These are phyloP conservation scores for Fusarium heterosporum DNA, from an alignment of 2,329 filamentous ascomycete genomes.

Conservation along the genomic window DNA sequence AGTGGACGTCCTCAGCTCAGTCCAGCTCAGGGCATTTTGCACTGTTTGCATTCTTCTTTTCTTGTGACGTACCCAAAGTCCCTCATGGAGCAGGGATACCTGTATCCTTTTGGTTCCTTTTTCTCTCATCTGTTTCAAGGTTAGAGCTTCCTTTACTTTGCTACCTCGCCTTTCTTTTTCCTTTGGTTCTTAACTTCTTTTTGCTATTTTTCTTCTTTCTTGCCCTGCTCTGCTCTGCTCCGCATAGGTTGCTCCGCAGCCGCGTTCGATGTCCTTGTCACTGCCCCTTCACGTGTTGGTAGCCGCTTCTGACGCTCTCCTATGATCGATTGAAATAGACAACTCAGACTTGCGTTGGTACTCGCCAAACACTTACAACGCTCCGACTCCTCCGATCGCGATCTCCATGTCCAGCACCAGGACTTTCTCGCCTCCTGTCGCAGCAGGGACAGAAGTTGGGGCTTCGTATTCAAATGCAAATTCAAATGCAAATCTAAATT, in stretches of 20 bases:
- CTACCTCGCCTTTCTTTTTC: neutral
- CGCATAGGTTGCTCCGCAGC: neutral
- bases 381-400: slow-evolving; percentile 30
- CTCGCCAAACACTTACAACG: slow-evolving; percentile 26
- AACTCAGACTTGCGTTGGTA: slow-evolving; percentile 40
- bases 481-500: neutral
- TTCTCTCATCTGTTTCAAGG: slow-evolving; percentile 44
- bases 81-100: slow-evolving; percentile 42
- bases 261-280: slow-evolving; percentile 9
- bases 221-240: neutral
- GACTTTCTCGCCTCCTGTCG: slow-evolving; percentile 32
- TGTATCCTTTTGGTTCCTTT: slow-evolving; percentile 39
- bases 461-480: neutral
- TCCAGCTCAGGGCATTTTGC: slow-evolving; percentile 12
- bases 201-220: neutral
- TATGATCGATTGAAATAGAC: slow-evolving; percentile 40
- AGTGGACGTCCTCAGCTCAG: neutral
- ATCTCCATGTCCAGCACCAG: slow-evolving; percentile 45
- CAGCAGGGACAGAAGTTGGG: slow-evolving; percentile 23
- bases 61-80: slow-evolving; percentile 29
- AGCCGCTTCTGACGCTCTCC: slow-evolving; percentile 41
- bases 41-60: slow-evolving; percentile 31
- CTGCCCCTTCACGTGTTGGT: slow-evolving; percentile 17
- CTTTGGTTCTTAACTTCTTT: neutral
- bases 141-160: slow-evolving; percentile 34